Evolutionary conservation across 768 basidiomycete species (phyloP).

Genomic region (Galerina sulciceps): DNA sequence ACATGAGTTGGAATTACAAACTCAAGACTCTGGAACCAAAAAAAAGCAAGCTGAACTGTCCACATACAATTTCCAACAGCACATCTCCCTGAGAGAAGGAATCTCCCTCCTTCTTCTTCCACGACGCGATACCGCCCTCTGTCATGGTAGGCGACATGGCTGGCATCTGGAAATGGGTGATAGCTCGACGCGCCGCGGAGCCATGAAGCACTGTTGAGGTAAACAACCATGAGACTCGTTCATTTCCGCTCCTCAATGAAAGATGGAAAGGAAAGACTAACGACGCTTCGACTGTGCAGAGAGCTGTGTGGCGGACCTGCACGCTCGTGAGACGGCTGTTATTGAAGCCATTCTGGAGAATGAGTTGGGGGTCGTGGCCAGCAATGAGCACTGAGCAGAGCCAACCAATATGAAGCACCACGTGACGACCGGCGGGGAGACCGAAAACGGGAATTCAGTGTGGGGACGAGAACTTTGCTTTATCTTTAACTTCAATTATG

Average conservation of each 20-base stretch:
- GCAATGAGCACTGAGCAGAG: neutral
- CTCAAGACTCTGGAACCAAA: neutral
- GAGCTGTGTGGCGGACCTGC: neutral
- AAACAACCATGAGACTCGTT: neutral
- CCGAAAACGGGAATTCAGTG: neutral
- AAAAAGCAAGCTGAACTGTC: neutral
- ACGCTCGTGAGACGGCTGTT: neutral
- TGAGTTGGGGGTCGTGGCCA: neutral
- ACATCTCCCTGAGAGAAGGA: conserved; percentile 82
- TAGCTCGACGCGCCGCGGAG: conserved; percentile 43
- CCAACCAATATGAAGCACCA: neutral
- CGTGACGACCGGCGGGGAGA: neutral
- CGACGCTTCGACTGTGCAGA: conserved; percentile 12
- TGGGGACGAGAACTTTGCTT: neutral
- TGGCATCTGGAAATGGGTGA: conserved; percentile 86
- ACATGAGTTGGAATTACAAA: neutral
- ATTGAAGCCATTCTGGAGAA: conserved; percentile 4
- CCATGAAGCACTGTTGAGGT: conserved; percentile 56
- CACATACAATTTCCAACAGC: conserved; percentile 83
- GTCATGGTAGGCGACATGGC: conserved; percentile 99
- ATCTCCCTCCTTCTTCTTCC: conserved; percentile 91
- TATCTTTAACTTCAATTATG: neutral
- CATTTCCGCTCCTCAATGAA: neutral
- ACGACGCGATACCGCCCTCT: conserved; percentile 87
- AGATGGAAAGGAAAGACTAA: conserved; percentile 20